Conservation (phyloP, 306 rosid species). For the Bauhinia variegata region DNA sequence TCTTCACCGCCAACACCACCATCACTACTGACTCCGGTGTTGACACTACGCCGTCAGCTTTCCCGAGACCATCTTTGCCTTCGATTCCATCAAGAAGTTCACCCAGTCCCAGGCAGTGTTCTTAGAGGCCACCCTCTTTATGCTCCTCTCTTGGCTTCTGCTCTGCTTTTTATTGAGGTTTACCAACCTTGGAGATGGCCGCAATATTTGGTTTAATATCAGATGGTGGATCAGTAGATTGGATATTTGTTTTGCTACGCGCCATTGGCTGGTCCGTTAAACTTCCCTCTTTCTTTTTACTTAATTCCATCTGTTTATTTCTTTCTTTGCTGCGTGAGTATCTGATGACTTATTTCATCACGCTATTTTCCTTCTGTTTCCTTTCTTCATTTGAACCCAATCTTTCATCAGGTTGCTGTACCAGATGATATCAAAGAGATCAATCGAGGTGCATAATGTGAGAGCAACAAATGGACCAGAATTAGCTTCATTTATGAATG, state of each 20-base stretch:
- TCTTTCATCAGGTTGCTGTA: conserved; percentile 80
- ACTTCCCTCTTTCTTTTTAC: not conserved
- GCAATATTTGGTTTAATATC: conserved; percentile 66
- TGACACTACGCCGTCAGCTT: conserved; percentile 56
- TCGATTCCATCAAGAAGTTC: conserved; percentile 79
- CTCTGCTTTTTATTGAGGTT: conserved; percentile 73
- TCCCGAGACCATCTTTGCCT: conserved; percentile 62
- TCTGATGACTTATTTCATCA: conserved; percentile 26
- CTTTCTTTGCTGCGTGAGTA: conserved; percentile 93
- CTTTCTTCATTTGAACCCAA: conserved; percentile 45
- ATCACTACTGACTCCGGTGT: conserved; percentile 57
- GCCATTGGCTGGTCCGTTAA: conserved; percentile 89
- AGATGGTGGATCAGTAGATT: conserved; percentile 90
- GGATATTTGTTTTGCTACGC: conserved; percentile 89
- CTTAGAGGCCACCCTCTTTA: conserved; percentile 78
- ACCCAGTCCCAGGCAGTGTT: conserved; percentile 97
- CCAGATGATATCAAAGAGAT: conserved; percentile 89
- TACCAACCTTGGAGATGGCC: conserved; percentile 68
- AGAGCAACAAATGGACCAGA: conserved; percentile 86
- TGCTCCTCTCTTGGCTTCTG: conserved; percentile 78
- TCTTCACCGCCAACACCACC: conserved; percentile 49
- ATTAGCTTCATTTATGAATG: conserved; percentile 66
- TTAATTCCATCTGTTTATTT: conserved; percentile 42
- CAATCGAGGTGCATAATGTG: conserved; percentile 87
- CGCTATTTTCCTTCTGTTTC: conserved; percentile 3